Conservation (phyloP, 257 asterid species). For the Lycium ferocissimum region DNA sequence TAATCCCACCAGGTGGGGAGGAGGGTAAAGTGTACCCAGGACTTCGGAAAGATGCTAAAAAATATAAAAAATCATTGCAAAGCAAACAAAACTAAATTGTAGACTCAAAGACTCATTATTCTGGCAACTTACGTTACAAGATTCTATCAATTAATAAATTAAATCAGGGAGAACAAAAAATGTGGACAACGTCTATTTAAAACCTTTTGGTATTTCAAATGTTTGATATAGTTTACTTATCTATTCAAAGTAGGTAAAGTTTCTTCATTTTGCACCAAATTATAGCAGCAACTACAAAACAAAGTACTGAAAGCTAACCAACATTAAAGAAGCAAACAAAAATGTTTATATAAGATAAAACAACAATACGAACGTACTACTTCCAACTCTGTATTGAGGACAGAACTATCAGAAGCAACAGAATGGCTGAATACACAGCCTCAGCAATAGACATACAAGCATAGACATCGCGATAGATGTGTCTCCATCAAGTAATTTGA, state of each 20-base stretch:
- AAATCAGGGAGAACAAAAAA: neutral
- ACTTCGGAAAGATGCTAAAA: neutral
- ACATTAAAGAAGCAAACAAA: neutral
- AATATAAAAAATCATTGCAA: neutral
- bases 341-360: neutral
- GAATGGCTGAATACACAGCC: neutral
- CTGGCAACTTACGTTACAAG: neutral
- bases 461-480: neutral
- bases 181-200: neutral
- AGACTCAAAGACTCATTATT: neutral
- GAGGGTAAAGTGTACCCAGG: too few relatives aligned
- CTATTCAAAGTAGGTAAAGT: neutral
- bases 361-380: neutral
- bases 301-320: neutral
- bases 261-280: neutral
- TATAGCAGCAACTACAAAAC: neutral
- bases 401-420: slow-evolving; percentile 1
- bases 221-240: neutral
- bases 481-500: neutral
- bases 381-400: slow-evolving; percentile 17
- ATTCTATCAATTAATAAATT: slow-evolving; percentile 19
- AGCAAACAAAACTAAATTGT: neutral
- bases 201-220: neutral
- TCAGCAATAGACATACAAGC: neutral
- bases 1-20: too few relatives aligned